A percentile compares a stretch with the other conserved stretches of the same genome.
Evolutionary conservation across 768 basidiomycete genomes (phyloP).

Genomic region (Amanita molliuscula): DNA sequence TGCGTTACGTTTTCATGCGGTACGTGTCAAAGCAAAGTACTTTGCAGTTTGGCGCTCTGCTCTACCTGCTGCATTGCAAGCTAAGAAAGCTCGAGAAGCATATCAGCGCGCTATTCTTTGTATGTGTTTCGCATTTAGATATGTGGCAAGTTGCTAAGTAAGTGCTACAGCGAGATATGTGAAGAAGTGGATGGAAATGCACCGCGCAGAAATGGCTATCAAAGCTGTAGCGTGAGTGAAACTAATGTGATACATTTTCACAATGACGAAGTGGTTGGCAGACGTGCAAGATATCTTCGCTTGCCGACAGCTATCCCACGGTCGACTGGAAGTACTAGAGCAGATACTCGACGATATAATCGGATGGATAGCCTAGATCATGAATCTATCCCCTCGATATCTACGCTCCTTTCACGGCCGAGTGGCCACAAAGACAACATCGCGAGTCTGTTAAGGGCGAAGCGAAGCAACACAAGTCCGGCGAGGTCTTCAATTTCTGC

Average conservation of each 20-base stretch:
- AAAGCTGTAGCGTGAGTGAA: slow-evolving; percentile 76
- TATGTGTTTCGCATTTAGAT: slow-evolving; percentile 24
- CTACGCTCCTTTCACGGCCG: neutral
- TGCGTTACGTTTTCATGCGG: slow-evolving; percentile 68
- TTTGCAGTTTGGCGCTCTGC: slow-evolving; percentile 60
- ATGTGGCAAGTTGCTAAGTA: neutral
- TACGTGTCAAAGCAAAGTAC: slow-evolving; percentile 43
- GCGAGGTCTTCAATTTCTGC: slow-evolving; percentile 6
- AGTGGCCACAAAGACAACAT: neutral
- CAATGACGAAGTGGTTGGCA: slow-evolving; percentile 17
- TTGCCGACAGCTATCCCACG: slow-evolving; percentile 49
- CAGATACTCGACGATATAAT: neutral
- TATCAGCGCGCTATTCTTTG: slow-evolving; percentile 46
- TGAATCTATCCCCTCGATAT: slow-evolving; percentile 1
- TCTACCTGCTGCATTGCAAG: slow-evolving; percentile 61
- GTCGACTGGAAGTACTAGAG: neutral
- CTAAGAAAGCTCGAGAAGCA: slow-evolving; percentile 53
- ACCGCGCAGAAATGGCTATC: slow-evolving; percentile 59
- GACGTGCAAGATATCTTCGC: slow-evolving; percentile 75
- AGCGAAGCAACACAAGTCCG: slow-evolving; percentile 10
- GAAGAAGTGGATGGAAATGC: slow-evolving; percentile 57
- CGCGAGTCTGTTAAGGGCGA: neutral
- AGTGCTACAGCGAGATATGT: slow-evolving; percentile 35
- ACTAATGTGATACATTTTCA: neutral
- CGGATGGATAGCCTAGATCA: neutral